Base-by-base conservation (phyloP, 805 yeast species). In the Kodamaea leandrae region DNA sequence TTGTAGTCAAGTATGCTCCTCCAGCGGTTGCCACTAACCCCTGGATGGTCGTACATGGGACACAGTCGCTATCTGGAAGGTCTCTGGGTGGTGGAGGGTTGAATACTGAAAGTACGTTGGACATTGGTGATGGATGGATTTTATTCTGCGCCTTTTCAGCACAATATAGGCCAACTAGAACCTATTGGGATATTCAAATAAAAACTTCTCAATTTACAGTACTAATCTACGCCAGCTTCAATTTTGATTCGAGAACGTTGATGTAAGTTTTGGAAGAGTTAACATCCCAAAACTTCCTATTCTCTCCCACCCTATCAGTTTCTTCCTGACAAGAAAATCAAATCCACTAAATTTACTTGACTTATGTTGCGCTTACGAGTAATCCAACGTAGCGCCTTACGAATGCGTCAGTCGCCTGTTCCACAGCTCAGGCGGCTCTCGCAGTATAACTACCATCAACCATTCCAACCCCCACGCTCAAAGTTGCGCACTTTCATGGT, bases 11-110 rank as follows among this genome's bases (percentile, higher is more conserved):
- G 58, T 82, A 85, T 0, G 71, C 55, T 17, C 93, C 95, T 4
- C 82, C 82, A 3, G 69, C 78, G 1, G 82, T 43, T 19, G 82
- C 70, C 13, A 80, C 72, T 6, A 73, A 53, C 1, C 87, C 71
- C 33, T 84, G 83, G 67, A 83, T 76, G 1, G 79, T 57, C 45
- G 84, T 83, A 53, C 95, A 86, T 2, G 84, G 79, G 1, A 82
- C 49, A 53, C 95, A 86, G 44, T 71, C 74, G 17, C 71, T 72
- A 2, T 54, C 54, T 1, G 65, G 52, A 10, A 74, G 52, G 37
- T 64, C 71, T 18, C 76, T 58, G 8, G 73, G 48, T 5, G 68
- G 62, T 2, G 78, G 74, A 1, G 80, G 79, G 45, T 68, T 71
- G 55, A 81, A 74, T 2, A 80, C 66, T n/a, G 71, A 63, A 5